These are phyloP conservation scores for Posidonia australis DNA, from an alignment of 106 monocot genomes.

Conservation along the genomic window DNA sequence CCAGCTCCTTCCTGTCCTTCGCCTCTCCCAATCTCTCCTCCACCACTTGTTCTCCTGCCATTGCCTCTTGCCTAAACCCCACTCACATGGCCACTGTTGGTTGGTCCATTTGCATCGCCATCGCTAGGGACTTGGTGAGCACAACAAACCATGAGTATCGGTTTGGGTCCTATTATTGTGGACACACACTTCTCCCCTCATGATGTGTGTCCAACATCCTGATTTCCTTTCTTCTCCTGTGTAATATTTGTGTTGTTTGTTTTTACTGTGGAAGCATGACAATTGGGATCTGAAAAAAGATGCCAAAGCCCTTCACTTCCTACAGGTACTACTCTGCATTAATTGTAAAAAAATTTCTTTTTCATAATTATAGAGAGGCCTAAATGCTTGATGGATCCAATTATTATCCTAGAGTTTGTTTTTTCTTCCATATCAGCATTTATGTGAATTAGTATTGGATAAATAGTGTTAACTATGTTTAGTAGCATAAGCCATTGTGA, in stretches of 20 bases:
- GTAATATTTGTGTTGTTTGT: slow-evolving; percentile 11
- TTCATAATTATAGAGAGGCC: too few species aligned
- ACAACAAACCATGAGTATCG: too few species aligned
- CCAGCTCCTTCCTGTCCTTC: not conserved
- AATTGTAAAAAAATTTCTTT: too few species aligned
- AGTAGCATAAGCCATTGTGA: too few species aligned
- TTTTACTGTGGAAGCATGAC: slow-evolving; percentile 48
- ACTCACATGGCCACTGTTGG: slow-evolving; percentile 13
- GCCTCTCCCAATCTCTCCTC: too few species aligned
- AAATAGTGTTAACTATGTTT: too few species aligned
- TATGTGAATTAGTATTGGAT: too few species aligned
- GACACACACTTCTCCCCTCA: not conserved
- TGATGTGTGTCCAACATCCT: not conserved
- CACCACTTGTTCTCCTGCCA: not conserved
- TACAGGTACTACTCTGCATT: slow-evolving; percentile 52
- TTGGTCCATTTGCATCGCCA: slow-evolving; percentile 50
- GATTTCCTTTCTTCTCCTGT: not conserved
- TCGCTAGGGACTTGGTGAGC: slow-evolving; percentile 73
- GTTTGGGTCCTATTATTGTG: too few species aligned
- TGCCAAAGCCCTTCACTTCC: slow-evolving; percentile 58
- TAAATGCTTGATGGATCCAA: too few species aligned
- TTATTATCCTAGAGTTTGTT: too few species aligned
- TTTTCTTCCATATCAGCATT: too few species aligned
- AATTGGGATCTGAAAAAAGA: slow-evolving; percentile 78
- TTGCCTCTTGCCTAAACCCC: not conserved